phyloP scores from a whole-genome alignment of 306 rosid genomes.

The Amphicarpaea edgeworthii region DNA sequence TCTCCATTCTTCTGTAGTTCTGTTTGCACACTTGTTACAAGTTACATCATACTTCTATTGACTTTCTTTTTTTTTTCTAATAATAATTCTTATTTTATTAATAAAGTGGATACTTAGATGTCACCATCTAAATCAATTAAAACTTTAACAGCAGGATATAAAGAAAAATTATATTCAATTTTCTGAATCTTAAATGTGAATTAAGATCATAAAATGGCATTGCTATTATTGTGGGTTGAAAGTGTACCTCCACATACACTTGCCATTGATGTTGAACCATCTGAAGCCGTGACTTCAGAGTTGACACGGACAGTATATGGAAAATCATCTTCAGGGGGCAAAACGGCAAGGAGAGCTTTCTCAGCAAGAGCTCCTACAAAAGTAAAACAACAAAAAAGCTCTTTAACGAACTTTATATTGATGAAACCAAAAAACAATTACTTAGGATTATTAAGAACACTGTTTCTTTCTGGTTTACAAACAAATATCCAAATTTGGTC shows the following conservation, averaged over 20 bases:
- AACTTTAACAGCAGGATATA: slow-evolving; percentile 28
- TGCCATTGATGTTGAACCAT: slow-evolving; percentile 99
- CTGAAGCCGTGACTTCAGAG: slow-evolving; percentile 98
- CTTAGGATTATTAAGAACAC: slow-evolving; percentile 3
- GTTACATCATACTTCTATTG: slow-evolving; percentile 21
- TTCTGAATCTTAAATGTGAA: slow-evolving; percentile 25
- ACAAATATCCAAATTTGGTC: not conserved
- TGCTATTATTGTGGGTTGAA: slow-evolving; percentile 5
- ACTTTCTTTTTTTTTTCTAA: slow-evolving; percentile 7
- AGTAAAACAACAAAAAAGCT: slow-evolving; percentile 39
- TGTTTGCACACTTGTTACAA: slow-evolving; percentile 6
- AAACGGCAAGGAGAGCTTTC: slow-evolving; percentile 93
- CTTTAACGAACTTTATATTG: slow-evolving; percentile 2
- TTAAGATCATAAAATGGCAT: slow-evolving; percentile 18
- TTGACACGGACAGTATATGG: slow-evolving; percentile 87
- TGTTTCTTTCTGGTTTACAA: not conserved
- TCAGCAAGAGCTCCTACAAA: slow-evolving; percentile 92
- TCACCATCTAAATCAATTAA: slow-evolving; percentile 6
- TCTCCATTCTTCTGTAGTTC: slow-evolving; percentile 6
- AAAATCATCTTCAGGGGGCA: slow-evolving; percentile 89
- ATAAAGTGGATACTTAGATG: not conserved
- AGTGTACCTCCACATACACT: slow-evolving; percentile 94
- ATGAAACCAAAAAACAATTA: slow-evolving; percentile 20
- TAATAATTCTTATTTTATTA: not conserved
- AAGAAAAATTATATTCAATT: slow-evolving; percentile 8